These are phyloP conservation scores for Clavispora santaluciae DNA, from an alignment of 805 yeast species.

Conservation along the genomic window DNA sequence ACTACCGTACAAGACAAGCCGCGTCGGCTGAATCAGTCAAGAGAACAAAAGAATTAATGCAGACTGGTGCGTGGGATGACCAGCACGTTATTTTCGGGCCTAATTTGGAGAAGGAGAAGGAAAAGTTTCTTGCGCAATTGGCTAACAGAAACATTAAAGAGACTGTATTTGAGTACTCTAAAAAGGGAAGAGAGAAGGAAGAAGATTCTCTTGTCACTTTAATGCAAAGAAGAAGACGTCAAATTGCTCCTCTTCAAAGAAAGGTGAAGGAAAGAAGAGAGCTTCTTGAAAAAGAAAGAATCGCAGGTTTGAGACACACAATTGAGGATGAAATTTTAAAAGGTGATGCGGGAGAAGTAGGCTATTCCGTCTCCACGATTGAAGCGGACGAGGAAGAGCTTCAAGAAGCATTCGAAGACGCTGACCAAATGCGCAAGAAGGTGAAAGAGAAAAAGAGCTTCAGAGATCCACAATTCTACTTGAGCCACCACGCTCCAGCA, in stretches of 20 bases:
- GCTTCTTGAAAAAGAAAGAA: constrained; percentile 64
- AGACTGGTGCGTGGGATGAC: constrained; percentile 77
- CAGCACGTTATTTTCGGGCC: constrained; percentile 77
- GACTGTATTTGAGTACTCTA: constrained; percentile 87
- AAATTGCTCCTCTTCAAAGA: constrained; percentile 82
- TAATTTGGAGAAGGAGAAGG: constrained; percentile 69
- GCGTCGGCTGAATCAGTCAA: constrained; percentile 86
- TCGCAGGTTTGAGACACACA: constrained; percentile 68
- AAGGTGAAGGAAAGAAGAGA: constrained; percentile 68
- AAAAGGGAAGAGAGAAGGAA: constrained; percentile 39
- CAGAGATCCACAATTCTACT: constrained; percentile 74
- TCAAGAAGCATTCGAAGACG: constrained; percentile 48
- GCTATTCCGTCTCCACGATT: constrained; percentile 39
- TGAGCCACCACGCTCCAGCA: constrained; percentile 87
- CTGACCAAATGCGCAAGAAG: constrained; percentile 34
- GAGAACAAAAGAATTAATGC: constrained; percentile 72
- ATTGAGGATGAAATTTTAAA: constrained; percentile 70
- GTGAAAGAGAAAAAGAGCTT: constrained; percentile 41
- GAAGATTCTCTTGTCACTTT: constrained; percentile 70
- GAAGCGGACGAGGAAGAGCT: constrained; percentile 44
- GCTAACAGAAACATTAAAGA: constrained; percentile 70
- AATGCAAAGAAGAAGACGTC: constrained; percentile 82
- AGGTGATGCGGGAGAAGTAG: constrained; percentile 45
- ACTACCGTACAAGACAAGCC: constrained; percentile 75
- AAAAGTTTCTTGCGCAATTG: constrained; percentile 64